Percentiles rank a stretch among this genome's conserved stretches.
Conservation (phyloP, 1,139 yeast genomes). For the Suhomyces choctaworum region DNA sequence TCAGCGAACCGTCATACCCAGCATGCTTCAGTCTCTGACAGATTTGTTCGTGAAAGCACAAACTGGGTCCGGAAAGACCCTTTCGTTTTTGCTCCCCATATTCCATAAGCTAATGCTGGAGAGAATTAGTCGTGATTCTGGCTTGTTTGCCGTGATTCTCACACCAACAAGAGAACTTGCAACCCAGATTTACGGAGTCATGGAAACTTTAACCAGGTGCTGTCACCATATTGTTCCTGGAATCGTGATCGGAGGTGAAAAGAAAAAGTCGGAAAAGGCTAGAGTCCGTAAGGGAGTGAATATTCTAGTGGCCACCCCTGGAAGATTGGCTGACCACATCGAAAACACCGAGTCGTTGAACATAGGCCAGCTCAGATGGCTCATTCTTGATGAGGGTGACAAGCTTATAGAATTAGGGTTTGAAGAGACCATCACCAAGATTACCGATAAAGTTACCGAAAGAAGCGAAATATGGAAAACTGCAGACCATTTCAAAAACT, state of each 20-base stretch:
- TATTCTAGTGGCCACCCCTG: constrained; percentile 88
- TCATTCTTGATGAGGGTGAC: constrained; percentile 94
- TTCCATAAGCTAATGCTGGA: constrained; percentile 62
- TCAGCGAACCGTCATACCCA: constrained; percentile 82
- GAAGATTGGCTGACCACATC: constrained; percentile 87
- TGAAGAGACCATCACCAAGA: constrained; percentile 84
- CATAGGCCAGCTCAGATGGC: constrained; percentile 72
- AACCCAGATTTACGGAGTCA: constrained; percentile 82
- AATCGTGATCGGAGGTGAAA: constrained; percentile 91
- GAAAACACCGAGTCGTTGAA: constrained; percentile 78
- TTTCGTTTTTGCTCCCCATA: constrained; percentile 85
- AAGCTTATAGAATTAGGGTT: constrained; percentile 92
- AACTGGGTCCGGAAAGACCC: constrained; percentile 94
- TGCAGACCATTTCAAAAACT: constrained; percentile 43
- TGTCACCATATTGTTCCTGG: constrained; percentile 89
- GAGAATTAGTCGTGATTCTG: constrained; percentile 66
- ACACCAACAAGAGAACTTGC: constrained; percentile 96
- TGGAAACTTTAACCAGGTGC: constrained; percentile 67
- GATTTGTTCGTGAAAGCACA: constrained; percentile 91
- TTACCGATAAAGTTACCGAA: constrained; percentile 58
- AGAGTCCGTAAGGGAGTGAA: constrained; percentile 87
- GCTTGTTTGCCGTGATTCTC: constrained; percentile 81
- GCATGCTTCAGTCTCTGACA: constrained; percentile 50
- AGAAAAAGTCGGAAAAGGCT: constrained; percentile 90
- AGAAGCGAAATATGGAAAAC: constrained; percentile 44